Base-by-base conservation (phyloP, 1,284 basidiomycete species). In the Puccinia triticina region DNA sequence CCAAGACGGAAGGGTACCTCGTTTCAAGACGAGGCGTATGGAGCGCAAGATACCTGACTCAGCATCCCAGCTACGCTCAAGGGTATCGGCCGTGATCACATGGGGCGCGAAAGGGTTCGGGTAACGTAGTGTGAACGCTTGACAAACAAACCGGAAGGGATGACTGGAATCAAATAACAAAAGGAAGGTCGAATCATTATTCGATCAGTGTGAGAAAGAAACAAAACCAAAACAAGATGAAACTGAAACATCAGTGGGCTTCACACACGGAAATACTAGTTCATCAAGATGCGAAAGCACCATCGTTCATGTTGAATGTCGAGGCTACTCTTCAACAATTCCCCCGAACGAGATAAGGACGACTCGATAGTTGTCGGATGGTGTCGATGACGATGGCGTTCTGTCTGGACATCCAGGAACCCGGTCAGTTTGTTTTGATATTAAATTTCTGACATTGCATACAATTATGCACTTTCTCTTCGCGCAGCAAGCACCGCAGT, bases 101-200 rank as follows among this genome's bases (percentile, higher is more conserved):
- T 99, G 96, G 16, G 94, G 90, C 8, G 96, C 94, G 85, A 94
- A 94, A 61, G 96, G 96, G 87, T 98, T 99, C 3, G 97, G 96
- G 87, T 99, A 99, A 84, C 97, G 93, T 83, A 98, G 90, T 86
- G 96, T 95, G 89, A 94, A 98, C 23, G 96, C 96, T 84, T 96
- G 90, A 53, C 94, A 92, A 81, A 96, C 93, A 83, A 94, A 94
- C 82, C 93, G 90, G 93, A 93, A 95, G 87, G 93, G 90, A 91
- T 94, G 93, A 89, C 93, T 94, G 86, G 10, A 64, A 43, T 23
- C 46, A 37, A 69, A 53, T 55, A 43, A 8, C 21, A 79, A 14
- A 23, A 46, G 7, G 16, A 48, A 69, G 26, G 77, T 23, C 26
- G 43, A n/a, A 57, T 75, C 55, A 37, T 16, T 34, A 2, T 7